Conservation (phyloP, 1,284 basidiomycete genomes). For the Trametes versicolor region DNA sequence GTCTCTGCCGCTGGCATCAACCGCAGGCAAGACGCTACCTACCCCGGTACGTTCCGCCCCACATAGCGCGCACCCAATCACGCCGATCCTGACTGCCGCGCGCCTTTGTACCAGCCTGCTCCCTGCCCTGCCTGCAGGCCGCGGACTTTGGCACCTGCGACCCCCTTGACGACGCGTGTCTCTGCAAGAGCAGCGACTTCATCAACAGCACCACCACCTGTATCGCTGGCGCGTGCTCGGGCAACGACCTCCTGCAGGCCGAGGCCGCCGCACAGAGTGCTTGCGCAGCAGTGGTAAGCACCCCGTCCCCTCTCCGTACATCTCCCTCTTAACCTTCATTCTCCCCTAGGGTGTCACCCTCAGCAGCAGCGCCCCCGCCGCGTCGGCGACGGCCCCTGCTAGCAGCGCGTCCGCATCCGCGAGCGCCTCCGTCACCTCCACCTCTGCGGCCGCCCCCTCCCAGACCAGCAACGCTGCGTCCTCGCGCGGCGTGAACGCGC, state of each 20-base stretch:
- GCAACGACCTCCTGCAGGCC: slow-evolving; percentile 58
- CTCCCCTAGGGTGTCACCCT: slow-evolving; percentile 62
- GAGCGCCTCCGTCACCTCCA: slow-evolving; percentile 20
- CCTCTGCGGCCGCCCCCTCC: slow-evolving; percentile 19
- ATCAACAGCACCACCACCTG: slow-evolving; percentile 57
- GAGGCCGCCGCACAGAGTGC: slow-evolving; percentile 52
- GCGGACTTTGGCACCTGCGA: slow-evolving; percentile 55
- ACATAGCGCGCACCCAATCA: neutral
- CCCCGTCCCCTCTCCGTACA: neutral
- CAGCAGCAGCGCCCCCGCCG: slow-evolving; percentile 25
- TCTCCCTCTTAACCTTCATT: neutral
- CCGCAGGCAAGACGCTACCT: slow-evolving; percentile 40
- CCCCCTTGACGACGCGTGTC: slow-evolving; percentile 56
- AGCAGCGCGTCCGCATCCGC: slow-evolving; percentile 19
- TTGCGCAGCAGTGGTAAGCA: slow-evolving; percentile 60
- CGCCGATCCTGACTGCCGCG: neutral
- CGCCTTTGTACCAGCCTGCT: slow-evolving; percentile 56
- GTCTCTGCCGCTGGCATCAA: slow-evolving; percentile 48
- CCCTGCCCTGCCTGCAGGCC: slow-evolving; percentile 53
- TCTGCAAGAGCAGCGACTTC: slow-evolving; percentile 60
- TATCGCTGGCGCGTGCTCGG: slow-evolving; percentile 55
- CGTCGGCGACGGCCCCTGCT: slow-evolving; percentile 19
- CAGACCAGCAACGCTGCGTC: slow-evolving; percentile 44
- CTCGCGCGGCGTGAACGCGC: slow-evolving; percentile 46
- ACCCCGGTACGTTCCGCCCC: slow-evolving; percentile 49